Percentiles rank a stretch among this genome's conserved stretches.
These are phyloP conservation scores for Trichoderma sp. DNA, from an alignment of 2,329 filamentous ascomycete genomes.

Conservation along the genomic window DNA sequence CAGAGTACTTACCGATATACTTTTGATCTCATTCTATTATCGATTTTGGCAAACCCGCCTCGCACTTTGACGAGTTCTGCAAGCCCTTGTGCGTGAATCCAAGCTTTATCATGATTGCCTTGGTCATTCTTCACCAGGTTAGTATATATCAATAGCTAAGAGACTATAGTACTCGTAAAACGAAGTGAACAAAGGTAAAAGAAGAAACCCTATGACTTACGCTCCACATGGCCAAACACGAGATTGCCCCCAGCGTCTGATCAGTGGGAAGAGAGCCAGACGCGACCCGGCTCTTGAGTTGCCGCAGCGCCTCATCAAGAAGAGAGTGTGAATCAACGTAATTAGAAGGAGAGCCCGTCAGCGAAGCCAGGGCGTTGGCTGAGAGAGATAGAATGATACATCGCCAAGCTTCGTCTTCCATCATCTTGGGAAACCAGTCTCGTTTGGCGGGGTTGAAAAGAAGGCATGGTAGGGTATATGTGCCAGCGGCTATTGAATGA, in stretches of 20 bases:
- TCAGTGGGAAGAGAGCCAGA: slow-evolving; percentile 9
- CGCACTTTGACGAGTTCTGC: slow-evolving; percentile 17
- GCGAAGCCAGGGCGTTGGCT: background rate
- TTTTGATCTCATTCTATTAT: slow-evolving; percentile 12
- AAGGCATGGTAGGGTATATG: slow-evolving; percentile 16
- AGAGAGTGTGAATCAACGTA: slow-evolving; percentile 7
- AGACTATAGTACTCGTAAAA: background rate
- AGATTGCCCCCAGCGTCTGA: slow-evolving; percentile 8
- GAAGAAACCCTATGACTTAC: background rate
- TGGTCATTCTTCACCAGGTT: background rate
- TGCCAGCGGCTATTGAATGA: slow-evolving; percentile 3
- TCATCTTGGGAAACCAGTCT: slow-evolving; percentile 20
- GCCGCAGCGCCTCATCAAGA: slow-evolving; percentile 8
- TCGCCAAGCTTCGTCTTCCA: slow-evolving; percentile 11
- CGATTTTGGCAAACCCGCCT: slow-evolving; percentile 8
- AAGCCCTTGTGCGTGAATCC: slow-evolving; percentile 11
- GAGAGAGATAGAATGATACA: slow-evolving; percentile 20
- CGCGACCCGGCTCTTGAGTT: slow-evolving; percentile 4
- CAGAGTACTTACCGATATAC: slow-evolving; percentile 4
- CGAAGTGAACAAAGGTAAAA: background rate
- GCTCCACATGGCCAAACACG: slow-evolving; percentile 15
- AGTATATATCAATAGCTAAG: background rate
- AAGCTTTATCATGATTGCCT: slow-evolving; percentile 5
- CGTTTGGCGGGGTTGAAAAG: slow-evolving; percentile 17
- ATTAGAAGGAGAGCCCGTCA: slow-evolving; percentile 5